Base-by-base conservation (phyloP, 768 basidiomycete genomes). In the Macrolepiota fuliginosa region DNA sequence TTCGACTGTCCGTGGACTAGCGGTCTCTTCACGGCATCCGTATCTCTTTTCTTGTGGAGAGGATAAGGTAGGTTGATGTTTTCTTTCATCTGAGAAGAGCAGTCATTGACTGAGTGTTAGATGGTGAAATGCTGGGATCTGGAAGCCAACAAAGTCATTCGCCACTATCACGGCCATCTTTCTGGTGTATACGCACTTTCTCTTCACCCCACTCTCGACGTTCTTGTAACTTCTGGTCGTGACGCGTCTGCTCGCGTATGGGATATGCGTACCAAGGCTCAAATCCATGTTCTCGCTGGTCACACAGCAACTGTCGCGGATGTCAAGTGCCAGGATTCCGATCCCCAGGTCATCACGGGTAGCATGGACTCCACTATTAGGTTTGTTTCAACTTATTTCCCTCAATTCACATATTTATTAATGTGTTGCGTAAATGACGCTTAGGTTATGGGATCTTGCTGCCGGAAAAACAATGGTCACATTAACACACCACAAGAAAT, bases 111-210 rank as follows among this genome's bases (percentile, higher is more conserved):
- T 27, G 19, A 7, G 36, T 37, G 42, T 6, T 71, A 97, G 94
- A 98, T 98, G 97, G 97, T 99, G 37, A 98, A 98, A 78, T 98
- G 97, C 68, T 98, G 97, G 97, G 97, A 99, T 69, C 77, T 99
- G 54, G 97, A 99, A 73, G 90, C 92, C 27, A 99, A 99, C 81
- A 99, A 98, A 75, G 96, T 98, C 62, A 99, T 99, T 58, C 86
- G 97, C 19, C 95, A 98, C 74, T 98, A 99, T 71, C 97, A 99
- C 71, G 97, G 97, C 1, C 97, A 99, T 73, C 83, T 97, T 22
- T 98, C 96, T 0, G 97, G 97, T 47, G 96, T 99, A n/a, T 98
- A 98, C 69, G 81, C 94, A 0, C 81, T 98, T 58, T 86, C 90
- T 22, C 79, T 99, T 1, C 97, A 98, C 69, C 97, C 97, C 1